Base-by-base conservation (phyloP, 2,329 filamentous ascomycete species). In the Hypoxylon sp. region DNA sequence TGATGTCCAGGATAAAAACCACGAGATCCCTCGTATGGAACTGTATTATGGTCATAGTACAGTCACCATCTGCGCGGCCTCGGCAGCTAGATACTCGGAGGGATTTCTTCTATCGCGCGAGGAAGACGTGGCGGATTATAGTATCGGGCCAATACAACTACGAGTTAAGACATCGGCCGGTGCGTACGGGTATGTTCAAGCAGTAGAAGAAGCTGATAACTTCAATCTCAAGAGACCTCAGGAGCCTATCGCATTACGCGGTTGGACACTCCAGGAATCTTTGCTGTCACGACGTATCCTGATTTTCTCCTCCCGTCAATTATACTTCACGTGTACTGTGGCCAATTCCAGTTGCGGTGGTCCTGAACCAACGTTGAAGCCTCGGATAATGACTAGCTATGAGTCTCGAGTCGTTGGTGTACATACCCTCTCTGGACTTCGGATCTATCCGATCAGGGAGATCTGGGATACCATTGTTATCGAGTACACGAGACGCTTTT, bases 221-320 rank as follows among this genome's bases (percentile, higher is more conserved):
- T 62, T 65, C 52, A 61, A 58, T 38, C 5, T 11, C 3, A 17
- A 52, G 25, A 63, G 61, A 1, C 48, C 56, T 5, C 58, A 63
- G 10, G 69, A 73, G 21, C 60, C 67, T 2, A 68, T 68, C 14
- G 58, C 56, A n/a, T 14, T 43, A 7, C 62, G 72, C 5, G 72
- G 70, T 10, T 74, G 72, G 72, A 74, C 72, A 3, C 41, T 72
- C 2, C 72, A 74, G 28, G 72, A 74, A 25, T 51, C 61, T 2
- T 23, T 73, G 14, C 55, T 74, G 3, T 72, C 72, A 11, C 60
- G 68, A 2, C 70, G 70, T 13, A 55, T 73, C 5, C 43, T 74
- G 2, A 72, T 74, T 5, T 73, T 72, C 25, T 67, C 70, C 1
- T 60, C 68, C 4, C 50, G 57, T 13, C 64, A 72, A 21, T 45